phyloP scores from a whole-genome alignment of 2,329 filamentous ascomycete species.

The Aureobasidium pullulans region DNA sequence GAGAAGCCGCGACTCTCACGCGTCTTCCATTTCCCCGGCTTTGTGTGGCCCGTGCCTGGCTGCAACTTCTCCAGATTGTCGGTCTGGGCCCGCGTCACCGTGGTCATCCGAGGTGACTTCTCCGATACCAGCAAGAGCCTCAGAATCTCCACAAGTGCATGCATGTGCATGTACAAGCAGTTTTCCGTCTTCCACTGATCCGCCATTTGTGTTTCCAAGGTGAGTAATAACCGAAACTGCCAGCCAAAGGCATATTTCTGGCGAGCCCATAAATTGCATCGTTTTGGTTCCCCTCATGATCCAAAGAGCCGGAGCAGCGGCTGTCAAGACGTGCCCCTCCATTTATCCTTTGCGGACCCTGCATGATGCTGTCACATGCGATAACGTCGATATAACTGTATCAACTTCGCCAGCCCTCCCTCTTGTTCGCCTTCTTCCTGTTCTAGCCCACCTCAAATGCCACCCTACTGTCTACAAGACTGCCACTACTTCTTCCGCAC shows the following conservation, averaged over 20 bases:
- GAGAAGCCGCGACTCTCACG: background rate
- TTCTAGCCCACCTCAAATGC: slow-evolving; percentile 47
- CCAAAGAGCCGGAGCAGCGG: background rate
- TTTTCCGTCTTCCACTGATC: slow-evolving; percentile 20
- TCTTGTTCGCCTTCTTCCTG: background rate
- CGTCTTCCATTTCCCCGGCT: slow-evolving; percentile 8
- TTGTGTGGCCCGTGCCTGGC: background rate
- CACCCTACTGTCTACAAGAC: slow-evolving; percentile 73
- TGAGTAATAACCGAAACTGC: slow-evolving; percentile 12
- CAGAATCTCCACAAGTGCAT: background rate
- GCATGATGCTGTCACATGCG: slow-evolving; percentile 9
- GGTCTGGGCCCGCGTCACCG: slow-evolving; percentile 12
- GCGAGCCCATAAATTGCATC: background rate
- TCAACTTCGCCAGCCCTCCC: background rate
- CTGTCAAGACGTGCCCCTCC: slow-evolving; percentile 10
- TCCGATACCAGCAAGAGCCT: background rate
- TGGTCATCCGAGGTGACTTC: background rate
- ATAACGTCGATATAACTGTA: background rate
- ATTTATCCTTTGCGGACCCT: slow-evolving; percentile 6
- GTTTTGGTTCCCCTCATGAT: slow-evolving; percentile 6
- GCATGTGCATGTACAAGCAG: background rate
- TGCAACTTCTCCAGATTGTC: background rate
- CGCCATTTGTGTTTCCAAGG: slow-evolving; percentile 15
- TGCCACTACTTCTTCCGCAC: slow-evolving; percentile 92
- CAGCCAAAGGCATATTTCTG: background rate